These are phyloP conservation scores for Cryptosporidium andersoni DNA, from an alignment of 169 alveolate species.

Conservation along the genomic window DNA sequence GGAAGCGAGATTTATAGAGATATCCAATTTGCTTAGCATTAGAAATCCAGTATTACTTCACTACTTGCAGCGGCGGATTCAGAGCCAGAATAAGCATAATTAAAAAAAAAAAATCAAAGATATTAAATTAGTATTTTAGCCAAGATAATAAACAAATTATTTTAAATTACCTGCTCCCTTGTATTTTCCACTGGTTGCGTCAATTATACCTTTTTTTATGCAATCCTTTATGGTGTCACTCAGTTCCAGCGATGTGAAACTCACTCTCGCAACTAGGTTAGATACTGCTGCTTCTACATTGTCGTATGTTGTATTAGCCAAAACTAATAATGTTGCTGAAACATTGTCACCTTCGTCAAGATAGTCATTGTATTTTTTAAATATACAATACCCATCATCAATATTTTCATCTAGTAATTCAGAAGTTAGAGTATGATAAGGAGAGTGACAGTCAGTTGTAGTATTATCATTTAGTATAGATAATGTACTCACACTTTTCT, in stretches of 20 bases:
- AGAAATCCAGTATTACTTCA: constrained; percentile 47
- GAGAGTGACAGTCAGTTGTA: neutral
- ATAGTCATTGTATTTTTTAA: too few species aligned
- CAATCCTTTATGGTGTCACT: constrained; percentile 10
- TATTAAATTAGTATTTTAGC: neutral
- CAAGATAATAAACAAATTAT: too few species aligned
- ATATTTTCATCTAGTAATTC: neutral
- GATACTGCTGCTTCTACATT: constrained; percentile 3
- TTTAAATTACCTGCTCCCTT: neutral
- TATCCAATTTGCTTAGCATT: constrained; percentile 48
- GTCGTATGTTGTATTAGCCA: neutral
- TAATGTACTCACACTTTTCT: neutral
- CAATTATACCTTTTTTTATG: constrained; percentile 5
- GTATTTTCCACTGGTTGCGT: constrained; percentile 12
- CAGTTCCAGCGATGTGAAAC: constrained; percentile 29
- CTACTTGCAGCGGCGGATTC: constrained; percentile 10
- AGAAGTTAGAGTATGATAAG: neutral
- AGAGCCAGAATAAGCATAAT: neutral
- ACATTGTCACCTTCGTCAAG: too few species aligned
- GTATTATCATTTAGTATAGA: neutral
- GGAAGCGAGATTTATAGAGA: constrained; percentile 63
- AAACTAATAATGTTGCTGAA: neutral
- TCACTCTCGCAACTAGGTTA: constrained; percentile 30
- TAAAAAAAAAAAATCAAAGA: constrained; percentile 17
- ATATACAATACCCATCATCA: too few species aligned